Conservation (phyloP, 106 monocot genomes). For the Gastrodia elata region DNA sequence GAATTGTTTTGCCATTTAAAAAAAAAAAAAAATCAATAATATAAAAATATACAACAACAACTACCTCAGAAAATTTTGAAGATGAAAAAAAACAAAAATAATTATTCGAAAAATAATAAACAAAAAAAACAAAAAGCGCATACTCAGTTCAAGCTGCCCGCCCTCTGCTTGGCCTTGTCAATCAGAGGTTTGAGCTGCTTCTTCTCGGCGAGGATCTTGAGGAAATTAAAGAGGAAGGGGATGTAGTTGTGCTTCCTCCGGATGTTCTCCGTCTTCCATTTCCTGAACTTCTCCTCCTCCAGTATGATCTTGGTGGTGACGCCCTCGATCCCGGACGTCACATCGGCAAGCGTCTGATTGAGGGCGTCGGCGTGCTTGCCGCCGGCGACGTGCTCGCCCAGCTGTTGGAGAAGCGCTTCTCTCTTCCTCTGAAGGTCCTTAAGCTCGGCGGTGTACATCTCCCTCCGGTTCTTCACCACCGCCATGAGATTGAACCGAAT, state of each 20-base stretch:
- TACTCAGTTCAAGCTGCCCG: too few species aligned
- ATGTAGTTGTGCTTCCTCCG: slow-evolving; percentile 98
- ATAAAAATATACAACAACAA: too few species aligned
- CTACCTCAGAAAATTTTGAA: too few species aligned
- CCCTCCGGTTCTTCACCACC: slow-evolving; percentile 81
- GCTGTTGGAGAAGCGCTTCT: slow-evolving; percentile 64
- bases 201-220: slow-evolving; percentile 94
- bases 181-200: slow-evolving; percentile 93
- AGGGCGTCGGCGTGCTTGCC: slow-evolving; percentile 25
- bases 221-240: slow-evolving; percentile 88
- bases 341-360: slow-evolving; percentile 54
- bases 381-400: slow-evolving; percentile 16
- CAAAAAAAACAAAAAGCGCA: too few species aligned
- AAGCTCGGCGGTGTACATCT: slow-evolving; percentile 71
- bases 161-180: slow-evolving; percentile 91
- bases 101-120: too few species aligned
- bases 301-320: slow-evolving; percentile 78
- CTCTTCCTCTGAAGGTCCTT: slow-evolving; percentile 92
- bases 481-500: slow-evolving; percentile 94
- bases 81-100: too few species aligned
- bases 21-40: too few species aligned
- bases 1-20: too few species aligned
- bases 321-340: slow-evolving; percentile 50
- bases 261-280: slow-evolving; percentile 91
- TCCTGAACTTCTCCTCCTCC: slow-evolving; percentile 98